Evolutionary conservation across 2,329 filamentous ascomycete genomes (phyloP).

Genomic region (Aspergillus sp.): DNA sequence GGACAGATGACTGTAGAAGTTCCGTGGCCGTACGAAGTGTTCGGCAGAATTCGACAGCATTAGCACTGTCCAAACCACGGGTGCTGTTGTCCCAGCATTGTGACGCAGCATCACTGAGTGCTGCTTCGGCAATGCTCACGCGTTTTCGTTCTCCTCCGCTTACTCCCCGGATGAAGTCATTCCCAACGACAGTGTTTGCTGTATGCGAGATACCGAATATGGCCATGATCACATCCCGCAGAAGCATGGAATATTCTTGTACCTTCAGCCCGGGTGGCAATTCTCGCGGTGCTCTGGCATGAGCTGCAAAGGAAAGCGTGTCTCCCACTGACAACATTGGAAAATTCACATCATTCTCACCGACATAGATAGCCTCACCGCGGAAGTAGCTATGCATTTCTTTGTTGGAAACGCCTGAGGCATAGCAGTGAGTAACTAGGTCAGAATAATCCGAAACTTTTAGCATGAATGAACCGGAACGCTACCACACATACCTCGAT

Average conservation of each 20-base stretch:
- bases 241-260: slow-evolving; percentile 1
- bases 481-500: slow-evolving; percentile 53
- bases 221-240: slow-evolving; percentile 20
- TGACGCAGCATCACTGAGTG: background rate
- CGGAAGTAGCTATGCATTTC: slow-evolving; percentile 31
- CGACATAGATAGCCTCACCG: slow-evolving; percentile 77
- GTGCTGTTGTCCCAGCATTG: slow-evolving; percentile 20
- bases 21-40: slow-evolving; percentile 48
- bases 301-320: slow-evolving; percentile 14
- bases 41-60: slow-evolving; percentile 55
- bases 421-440: background rate
- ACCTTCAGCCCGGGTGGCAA: background rate
- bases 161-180: slow-evolving; percentile 9
- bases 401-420: background rate
- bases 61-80: slow-evolving; percentile 51
- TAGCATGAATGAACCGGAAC: background rate
- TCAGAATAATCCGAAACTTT: too few relatives aligned
- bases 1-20: slow-evolving; percentile 44
- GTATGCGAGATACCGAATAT: slow-evolving; percentile 14
- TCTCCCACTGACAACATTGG: slow-evolving; percentile 12
- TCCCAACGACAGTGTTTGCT: slow-evolving; percentile 9
- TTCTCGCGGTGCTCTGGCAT: slow-evolving; percentile 12
- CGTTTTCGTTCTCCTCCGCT: slow-evolving; percentile 14
- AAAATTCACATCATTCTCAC: slow-evolving; percentile 11
- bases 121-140: slow-evolving; percentile 7